phyloP scores from a whole-genome alignment of 176 grass and related monocot species.

The Thalia dealbata region DNA sequence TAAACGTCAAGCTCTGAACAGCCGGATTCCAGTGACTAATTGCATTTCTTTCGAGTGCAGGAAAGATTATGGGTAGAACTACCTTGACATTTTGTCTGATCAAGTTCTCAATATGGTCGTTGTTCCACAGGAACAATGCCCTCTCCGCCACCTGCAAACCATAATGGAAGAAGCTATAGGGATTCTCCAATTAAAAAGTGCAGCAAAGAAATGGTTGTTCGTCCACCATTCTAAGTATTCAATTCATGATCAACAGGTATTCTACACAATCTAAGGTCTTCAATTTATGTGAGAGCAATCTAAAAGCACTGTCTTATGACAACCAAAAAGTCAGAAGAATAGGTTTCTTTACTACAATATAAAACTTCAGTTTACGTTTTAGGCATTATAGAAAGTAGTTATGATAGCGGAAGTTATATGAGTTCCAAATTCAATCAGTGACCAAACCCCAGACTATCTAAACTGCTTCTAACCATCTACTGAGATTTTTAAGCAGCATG shows the following conservation, averaged over 20 bases:
- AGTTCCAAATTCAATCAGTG: no score
- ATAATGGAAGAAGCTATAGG: conserved; percentile 10
- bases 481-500: no score
- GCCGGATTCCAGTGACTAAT: conserved; percentile 89
- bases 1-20: conserved; percentile 71
- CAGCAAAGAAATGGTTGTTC: not conserved
- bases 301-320: no score
- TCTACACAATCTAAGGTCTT: not conserved
- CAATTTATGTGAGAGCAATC: not conserved
- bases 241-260: not conserved
- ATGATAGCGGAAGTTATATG: no score
- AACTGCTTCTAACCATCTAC: no score
- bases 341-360: no score
- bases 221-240: not conserved
- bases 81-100: conserved; percentile 96
- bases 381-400: no score
- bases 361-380: no score
- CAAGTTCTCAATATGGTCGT: conserved; percentile 86
- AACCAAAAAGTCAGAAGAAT: no score
- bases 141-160: conserved; percentile 72
- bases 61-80: conserved; percentile 87
- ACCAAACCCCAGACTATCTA: no score
- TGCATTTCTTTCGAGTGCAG: conserved; percentile 68
- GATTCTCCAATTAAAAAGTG: not conserved
- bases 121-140: conserved; percentile 96